Base-by-base conservation (phyloP, 2,329 filamentous ascomycete species). In the Microdochium trichocladiopsis region DNA sequence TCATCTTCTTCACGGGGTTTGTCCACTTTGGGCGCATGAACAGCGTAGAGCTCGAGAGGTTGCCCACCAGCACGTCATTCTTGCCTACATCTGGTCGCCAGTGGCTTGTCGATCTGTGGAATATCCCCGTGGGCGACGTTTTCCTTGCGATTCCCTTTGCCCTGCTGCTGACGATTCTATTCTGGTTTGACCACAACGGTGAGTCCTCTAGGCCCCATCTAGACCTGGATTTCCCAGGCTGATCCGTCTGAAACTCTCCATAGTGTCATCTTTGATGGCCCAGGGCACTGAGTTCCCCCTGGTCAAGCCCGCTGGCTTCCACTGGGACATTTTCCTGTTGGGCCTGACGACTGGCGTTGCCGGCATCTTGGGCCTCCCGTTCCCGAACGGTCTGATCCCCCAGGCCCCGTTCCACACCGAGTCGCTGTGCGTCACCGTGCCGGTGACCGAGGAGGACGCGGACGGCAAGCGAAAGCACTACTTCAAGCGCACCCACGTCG, bases 181-280 rank as follows among this genome's bases (percentile, higher is more conserved):
- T 95, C 65, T 95, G 87, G 73, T 95, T 94, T 65, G 90, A 95
- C 63, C 90, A 95, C 63, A 95, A 94, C 60, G 86, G 86, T 88
- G 72, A 55, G 72, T 57, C 5, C 11, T 22, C 6, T 45, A n/a
- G n/a, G n/a, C n/a, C 41, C 21, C 4, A 8, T 16, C 18, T 45
- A 8, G n/a, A n/a, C n/a, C n/a, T n/a, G n/a, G n/a, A n/a, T n/a
- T n/a, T n/a, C n/a, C n/a, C n/a, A n/a, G n/a, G n/a, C n/a, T n/a
- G n/a, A n/a, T n/a, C n/a, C n/a, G n/a, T n/a, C n/a, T n/a, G n/a
- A n/a, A n/a, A n/a, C n/a, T n/a, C n/a, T n/a, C n/a, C n/a, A n/a
- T n/a, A 88, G 88, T 92, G 2, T 92, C 88, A 0, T 90, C 88
- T 5, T 79, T 93, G 25, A 92, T 92, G 51, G 87, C 88, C 11